Conservation (phyloP, 2,329 filamentous ascomycete species). For the Coleophoma cylindrospora region DNA sequence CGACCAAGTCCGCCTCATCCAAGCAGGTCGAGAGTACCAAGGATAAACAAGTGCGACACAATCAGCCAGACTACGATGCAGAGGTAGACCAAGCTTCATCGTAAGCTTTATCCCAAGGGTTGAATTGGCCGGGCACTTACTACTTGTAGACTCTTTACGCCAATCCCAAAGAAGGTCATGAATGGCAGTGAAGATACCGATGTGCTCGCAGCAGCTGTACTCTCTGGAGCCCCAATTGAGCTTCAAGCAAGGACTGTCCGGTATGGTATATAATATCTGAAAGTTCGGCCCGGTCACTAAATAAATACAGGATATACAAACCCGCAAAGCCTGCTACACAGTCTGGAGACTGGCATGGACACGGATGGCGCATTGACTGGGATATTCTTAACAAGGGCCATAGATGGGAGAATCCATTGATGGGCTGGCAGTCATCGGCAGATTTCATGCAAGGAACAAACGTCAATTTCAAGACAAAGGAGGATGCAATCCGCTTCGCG, state of each 20-base stretch:
- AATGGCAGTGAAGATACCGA: constrained; percentile 81
- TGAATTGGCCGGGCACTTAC: constrained; percentile 19
- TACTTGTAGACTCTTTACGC: constrained; percentile 73
- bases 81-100: constrained; percentile 85
- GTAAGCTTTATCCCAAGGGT: constrained; percentile 44
- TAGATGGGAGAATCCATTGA: constrained; percentile 96
- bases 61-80: constrained; percentile 77
- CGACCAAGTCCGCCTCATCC: constrained; percentile 33
- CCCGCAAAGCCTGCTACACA: constrained; percentile 94
- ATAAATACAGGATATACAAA: constrained; percentile 71
- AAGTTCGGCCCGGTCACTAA: constrained; percentile 7
- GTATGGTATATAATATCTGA: constrained; percentile 46
- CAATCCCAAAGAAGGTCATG: constrained; percentile 83
- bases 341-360: constrained; percentile 79
- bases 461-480: constrained; percentile 85
- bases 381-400: constrained; percentile 88
- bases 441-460: constrained; percentile 94
- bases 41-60: constrained; percentile 13
- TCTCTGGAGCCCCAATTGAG: constrained; percentile 90
- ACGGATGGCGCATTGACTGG: constrained; percentile 98
- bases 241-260: constrained; percentile 90
- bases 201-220: constrained; percentile 72
- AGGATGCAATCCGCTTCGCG: constrained; percentile 90
- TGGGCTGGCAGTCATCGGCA: constrained; percentile 96
- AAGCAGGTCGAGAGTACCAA: constrained; percentile 26